phyloP scores from a whole-genome alignment of 148 eudicot species.

The Chenopodium album region DNA sequence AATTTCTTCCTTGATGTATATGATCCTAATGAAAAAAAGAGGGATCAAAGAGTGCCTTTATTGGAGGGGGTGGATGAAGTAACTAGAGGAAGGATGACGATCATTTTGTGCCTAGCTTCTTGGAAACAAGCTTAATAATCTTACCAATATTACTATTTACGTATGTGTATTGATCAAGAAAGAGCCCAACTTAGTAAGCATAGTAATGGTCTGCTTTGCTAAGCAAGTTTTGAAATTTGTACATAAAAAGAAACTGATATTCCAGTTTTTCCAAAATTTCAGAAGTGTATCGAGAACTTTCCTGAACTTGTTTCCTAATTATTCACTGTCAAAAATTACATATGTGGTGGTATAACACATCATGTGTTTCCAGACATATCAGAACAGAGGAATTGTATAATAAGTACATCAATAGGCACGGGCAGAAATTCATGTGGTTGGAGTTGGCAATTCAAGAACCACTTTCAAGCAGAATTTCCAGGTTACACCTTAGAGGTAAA shows the following conservation, averaged over 20 bases:
- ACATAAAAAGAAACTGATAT: background rate
- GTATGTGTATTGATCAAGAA: background rate
- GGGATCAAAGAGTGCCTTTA: background rate
- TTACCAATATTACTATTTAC: background rate
- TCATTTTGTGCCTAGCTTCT: constrained; percentile 1
- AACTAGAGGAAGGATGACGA: background rate
- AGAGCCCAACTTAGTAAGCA: background rate
- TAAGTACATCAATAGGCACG: background rate
- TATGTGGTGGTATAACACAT: background rate
- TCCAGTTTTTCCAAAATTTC: background rate
- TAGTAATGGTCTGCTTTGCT: background rate
- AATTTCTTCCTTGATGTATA: background rate
- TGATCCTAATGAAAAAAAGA: background rate
- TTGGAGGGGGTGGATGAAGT: background rate
- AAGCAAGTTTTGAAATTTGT: background rate
- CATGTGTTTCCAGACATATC: background rate
- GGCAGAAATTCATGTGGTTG: background rate
- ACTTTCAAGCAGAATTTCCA: background rate
- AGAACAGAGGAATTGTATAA: background rate
- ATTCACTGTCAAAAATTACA: constrained; percentile 11
- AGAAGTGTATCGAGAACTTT: background rate
- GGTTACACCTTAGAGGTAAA: background rate
- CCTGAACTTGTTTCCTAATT: background rate
- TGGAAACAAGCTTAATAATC: background rate
- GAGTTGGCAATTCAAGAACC: background rate